Conservation (phyloP, 2,329 filamentous ascomycete genomes). For the Fusarium sp. region DNA sequence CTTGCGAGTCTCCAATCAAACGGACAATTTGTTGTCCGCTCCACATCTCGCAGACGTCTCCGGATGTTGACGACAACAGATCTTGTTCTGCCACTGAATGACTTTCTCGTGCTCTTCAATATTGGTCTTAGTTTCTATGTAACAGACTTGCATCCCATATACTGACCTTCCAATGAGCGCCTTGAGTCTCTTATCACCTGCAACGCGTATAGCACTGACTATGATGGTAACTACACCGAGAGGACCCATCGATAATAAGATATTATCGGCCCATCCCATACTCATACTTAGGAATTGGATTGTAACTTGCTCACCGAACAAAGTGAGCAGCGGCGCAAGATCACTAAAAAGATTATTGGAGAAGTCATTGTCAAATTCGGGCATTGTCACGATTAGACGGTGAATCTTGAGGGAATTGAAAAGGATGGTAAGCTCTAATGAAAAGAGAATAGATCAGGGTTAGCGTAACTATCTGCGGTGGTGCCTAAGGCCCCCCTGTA, state of each 20-base stretch:
- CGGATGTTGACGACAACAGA: too few relatives aligned
- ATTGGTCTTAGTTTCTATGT: too few relatives aligned
- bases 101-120: too few relatives aligned
- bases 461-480: too few relatives aligned
- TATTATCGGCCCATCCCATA: neutral
- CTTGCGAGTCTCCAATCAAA: too few relatives aligned
- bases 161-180: neutral
- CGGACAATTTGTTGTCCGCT: too few relatives aligned
- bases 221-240: neutral
- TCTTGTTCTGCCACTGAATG: too few relatives aligned
- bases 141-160: too few relatives aligned
- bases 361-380: conserved; percentile 5
- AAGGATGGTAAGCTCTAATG: too few relatives aligned
- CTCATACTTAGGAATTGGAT: neutral
- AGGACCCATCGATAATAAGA: neutral
- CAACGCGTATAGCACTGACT: neutral
- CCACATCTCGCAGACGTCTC: too few relatives aligned
- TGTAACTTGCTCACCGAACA: neutral
- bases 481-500: too few relatives aligned
- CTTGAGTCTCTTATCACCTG: neutral
- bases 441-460: too few relatives aligned
- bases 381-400: neutral
- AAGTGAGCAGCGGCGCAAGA: neutral
- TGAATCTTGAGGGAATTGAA: neutral
- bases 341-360: conserved; percentile 10